Evolutionary conservation across 805 yeast genomes (phyloP).

Genomic region (Saccharomyces eubayanus): DNA sequence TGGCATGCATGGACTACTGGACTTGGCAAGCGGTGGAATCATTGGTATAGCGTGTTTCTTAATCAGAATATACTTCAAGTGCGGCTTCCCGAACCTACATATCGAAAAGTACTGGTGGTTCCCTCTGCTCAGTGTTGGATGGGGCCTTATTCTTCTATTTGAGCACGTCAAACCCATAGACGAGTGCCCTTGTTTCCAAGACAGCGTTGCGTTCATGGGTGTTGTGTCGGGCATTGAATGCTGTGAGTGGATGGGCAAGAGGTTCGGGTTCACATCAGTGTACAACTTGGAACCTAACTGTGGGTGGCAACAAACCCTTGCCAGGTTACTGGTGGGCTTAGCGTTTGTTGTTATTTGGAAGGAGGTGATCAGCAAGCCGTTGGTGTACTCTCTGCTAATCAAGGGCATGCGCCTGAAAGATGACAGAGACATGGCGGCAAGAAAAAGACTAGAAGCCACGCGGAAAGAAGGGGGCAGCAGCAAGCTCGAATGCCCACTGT

Average conservation of each 20-base stretch:
- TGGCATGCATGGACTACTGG: slow-evolving; percentile 95
- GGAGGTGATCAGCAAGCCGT: slow-evolving; percentile 51
- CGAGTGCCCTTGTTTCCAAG: slow-evolving; percentile 94
- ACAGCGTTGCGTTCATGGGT: slow-evolving; percentile 86
- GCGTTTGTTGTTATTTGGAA: slow-evolving; percentile 64
- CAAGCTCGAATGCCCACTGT: slow-evolving; percentile 35
- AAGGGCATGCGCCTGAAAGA: slow-evolving; percentile 14
- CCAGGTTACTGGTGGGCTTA: slow-evolving; percentile 56
- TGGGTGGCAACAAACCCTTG: slow-evolving; percentile 35
- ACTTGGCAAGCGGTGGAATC: slow-evolving; percentile 54
- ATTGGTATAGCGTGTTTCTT: slow-evolving; percentile 51
- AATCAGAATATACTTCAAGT: slow-evolving; percentile 36
- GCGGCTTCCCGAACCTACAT: slow-evolving; percentile 35
- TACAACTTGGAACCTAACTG: slow-evolving; percentile 23
- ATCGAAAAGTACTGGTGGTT: slow-evolving; percentile 21
- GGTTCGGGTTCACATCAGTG: slow-evolving; percentile 7
- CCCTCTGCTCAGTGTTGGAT: slow-evolving; percentile 33
- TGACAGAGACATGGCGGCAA: slow-evolving; percentile 20
- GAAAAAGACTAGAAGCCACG: slow-evolving; percentile 16
- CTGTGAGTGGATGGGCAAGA: slow-evolving; percentile 43
- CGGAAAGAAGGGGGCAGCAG: slow-evolving; percentile 19
- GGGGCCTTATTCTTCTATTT: slow-evolving; percentile 47
- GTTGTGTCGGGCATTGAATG: slow-evolving; percentile 73
- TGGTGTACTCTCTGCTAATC: slow-evolving; percentile 43
- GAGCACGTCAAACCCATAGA: slow-evolving; percentile 80